Conservation (phyloP, 2,329 filamentous ascomycete genomes). For the Talaromyces sp. region DNA sequence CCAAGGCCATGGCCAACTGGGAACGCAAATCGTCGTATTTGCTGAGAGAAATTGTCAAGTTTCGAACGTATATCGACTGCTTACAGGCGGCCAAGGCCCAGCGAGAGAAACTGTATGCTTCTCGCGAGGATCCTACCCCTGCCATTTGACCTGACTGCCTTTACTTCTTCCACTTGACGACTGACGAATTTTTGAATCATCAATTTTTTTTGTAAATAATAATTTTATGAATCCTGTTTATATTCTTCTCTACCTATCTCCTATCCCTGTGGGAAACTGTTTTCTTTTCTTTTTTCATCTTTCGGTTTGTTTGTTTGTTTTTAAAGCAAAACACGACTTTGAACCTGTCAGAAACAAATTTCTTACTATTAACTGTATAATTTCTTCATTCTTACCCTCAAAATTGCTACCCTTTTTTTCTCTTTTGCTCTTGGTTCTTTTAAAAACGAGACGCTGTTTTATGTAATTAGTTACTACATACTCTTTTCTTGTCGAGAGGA, state of each 20-base stretch:
- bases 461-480: neutral
- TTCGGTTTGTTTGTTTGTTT: neutral
- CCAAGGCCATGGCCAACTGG: conserved; percentile 92
- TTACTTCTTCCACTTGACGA: neutral
- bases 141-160: neutral
- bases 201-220: neutral
- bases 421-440: neutral
- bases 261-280: neutral
- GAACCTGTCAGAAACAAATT: neutral
- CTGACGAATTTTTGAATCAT: neutral
- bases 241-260: neutral
- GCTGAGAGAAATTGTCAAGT: conserved; percentile 91
- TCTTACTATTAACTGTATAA: neutral
- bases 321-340: neutral
- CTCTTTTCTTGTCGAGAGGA: neutral
- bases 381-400: neutral
- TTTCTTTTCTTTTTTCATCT: neutral
- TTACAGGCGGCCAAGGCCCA: conserved; percentile 65
- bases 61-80: conserved; percentile 88
- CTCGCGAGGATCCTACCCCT: conserved; percentile 12
- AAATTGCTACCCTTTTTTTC: neutral
- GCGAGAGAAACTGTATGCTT: conserved; percentile 64
- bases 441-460: neutral
- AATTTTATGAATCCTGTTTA: neutral
- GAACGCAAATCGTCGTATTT: conserved; percentile 92